Conservation (phyloP, 208 protist species). For the Trypanosoma rangeli region DNA sequence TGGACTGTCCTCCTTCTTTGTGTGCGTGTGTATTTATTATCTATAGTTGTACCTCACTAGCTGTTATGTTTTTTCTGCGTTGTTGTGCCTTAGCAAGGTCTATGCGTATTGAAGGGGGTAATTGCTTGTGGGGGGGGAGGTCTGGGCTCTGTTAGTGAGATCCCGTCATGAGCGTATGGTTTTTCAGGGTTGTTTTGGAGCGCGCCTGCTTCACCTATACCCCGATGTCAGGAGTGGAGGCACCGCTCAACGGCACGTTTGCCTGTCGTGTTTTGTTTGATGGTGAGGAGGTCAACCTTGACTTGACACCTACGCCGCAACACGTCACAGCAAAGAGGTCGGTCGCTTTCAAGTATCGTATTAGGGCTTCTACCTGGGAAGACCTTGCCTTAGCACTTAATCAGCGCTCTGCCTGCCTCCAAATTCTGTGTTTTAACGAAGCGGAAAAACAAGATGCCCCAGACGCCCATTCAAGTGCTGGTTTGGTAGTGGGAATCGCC, state of each 20-base stretch:
- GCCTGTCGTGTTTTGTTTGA: slow-evolving; percentile 8
- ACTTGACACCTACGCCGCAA: neutral
- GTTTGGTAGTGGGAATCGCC: neutral
- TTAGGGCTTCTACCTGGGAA: neutral
- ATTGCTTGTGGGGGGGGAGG: neutral
- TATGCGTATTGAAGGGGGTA: neutral
- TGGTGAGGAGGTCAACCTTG: neutral
- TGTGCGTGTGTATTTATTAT: neutral
- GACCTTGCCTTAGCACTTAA: slow-evolving; percentile 12
- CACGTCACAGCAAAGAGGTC: neutral
- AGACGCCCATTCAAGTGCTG: neutral
- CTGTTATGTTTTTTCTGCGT: neutral
- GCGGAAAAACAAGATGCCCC: neutral
- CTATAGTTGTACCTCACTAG: neutral
- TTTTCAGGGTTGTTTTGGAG: slow-evolving; percentile 9
- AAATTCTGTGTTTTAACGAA: slow-evolving; percentile 5
- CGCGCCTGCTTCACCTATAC: neutral
- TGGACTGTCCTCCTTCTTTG: neutral
- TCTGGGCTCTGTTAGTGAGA: neutral
- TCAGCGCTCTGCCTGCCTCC: slow-evolving; percentile 3
- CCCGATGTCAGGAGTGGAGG: neutral
- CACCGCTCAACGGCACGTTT: neutral
- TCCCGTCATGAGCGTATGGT: neutral
- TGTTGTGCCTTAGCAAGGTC: neutral
- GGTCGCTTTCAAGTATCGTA: slow-evolving; percentile 11